Evolutionary conservation across 805 yeast species (phyloP).

Genomic region (Candida silvatica): DNA sequence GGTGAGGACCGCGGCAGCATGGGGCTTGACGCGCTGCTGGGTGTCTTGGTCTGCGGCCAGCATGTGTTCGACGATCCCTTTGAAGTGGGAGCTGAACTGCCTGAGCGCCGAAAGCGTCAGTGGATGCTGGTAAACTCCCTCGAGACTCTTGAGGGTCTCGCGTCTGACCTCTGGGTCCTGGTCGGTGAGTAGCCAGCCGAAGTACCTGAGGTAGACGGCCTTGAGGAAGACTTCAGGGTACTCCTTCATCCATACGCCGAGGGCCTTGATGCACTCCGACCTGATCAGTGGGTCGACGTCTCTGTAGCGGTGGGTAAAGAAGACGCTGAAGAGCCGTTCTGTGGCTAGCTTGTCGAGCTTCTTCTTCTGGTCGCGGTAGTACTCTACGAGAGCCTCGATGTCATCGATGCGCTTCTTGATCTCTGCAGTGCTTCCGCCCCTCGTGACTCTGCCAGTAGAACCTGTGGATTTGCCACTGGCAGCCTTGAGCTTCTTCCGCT

Average conservation of each 20-base stretch:
- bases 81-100: conserved; percentile 72
- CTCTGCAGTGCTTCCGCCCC: conserved; percentile 22
- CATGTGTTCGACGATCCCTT: conserved; percentile 56
- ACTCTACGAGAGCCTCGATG: conserved; percentile 33
- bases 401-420: conserved; percentile 35
- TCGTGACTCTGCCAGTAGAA: conserved; percentile 13
- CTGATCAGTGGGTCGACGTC: conserved; percentile 72
- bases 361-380: conserved; percentile 39
- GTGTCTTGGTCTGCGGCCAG: conserved; percentile 36
- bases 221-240: conserved; percentile 67
- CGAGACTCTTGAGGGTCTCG: conserved; percentile 52
- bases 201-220: conserved; percentile 61
- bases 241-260: conserved; percentile 65
- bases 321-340: conserved; percentile 55
- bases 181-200: conserved; percentile 85
- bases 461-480: conserved; percentile 20
- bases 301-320: conserved; percentile 70
- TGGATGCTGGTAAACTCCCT: conserved; percentile 35
- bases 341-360: conserved; percentile 43
- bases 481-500: conserved; percentile 13
- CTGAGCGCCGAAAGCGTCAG: conserved; percentile 54
- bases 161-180: conserved; percentile 48
- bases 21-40: conserved; percentile 44
- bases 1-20: conserved; percentile 41
- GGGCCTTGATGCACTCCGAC: conserved; percentile 51